Evolutionary conservation across 805 yeast species (phyloP), one percentile per base, ranked within the genome.

Genomic region (Pichia insulana): DNA sequence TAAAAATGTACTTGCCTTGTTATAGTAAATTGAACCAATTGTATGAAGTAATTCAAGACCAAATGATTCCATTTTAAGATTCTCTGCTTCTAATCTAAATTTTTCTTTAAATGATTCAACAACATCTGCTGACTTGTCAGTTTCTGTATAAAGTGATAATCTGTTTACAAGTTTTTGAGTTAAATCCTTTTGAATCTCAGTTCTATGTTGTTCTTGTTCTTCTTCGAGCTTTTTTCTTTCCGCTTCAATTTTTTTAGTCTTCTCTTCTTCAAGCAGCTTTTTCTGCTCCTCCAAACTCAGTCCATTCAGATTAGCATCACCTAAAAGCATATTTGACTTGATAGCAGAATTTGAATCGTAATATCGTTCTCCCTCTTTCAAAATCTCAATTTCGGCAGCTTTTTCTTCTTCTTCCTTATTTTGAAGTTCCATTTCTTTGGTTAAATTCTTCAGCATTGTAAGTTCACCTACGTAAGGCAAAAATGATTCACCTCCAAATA

Each of bases 41-140:
- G 90, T 67, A 50, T 82, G 88, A 50, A 90, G 67, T 39, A 92
- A 69, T 63, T 90, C 95, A 39, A 90, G 64, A 12, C 99, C 99
- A 65, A 92, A 92, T 41, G 96, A 85, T 69, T 92, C 98, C 73
- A 87, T 76, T 61, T 92, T 92, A 57, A 92, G 68, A 47, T 83
- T 83, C 51, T 83, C 89, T 35, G 83, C 74, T 56, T 84, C 92
- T 42, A 67, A 65, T 32, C 65, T 62, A 25, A 84, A 65, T 50
- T 77, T 76, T 11, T 54, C 53, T n/a, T 59, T 63, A 55, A 75
- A 83, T 0, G 82, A 71, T 7, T 61, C 59, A 40, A 81, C 69
- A 32, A 88, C 79, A 27, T 78, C 85, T 0, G 65, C 67, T 40
- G 76, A 79, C 52, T 74, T 73, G 26, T 70, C 72, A n/a, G 88